Base-by-base conservation (phyloP, 1,284 basidiomycete genomes). In the Puccinia sorghi region DNA sequence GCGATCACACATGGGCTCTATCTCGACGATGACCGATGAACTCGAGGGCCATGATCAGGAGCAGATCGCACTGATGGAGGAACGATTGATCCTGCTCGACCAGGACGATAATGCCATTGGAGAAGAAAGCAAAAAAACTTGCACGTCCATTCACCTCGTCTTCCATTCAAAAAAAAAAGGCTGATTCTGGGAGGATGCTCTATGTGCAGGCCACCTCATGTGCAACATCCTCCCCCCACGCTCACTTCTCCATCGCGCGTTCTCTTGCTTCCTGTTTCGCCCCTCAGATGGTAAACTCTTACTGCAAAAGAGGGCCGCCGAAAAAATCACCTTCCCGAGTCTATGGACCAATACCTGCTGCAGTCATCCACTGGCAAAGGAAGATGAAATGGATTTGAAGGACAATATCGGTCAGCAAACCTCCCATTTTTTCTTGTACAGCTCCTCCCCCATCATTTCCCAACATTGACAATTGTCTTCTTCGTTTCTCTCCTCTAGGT, bases 291-390 rank as follows among this genome's bases (percentile, higher is more conserved):
- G 96, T 75, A 93, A 92, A 84, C 88, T 99, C n/a, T 88, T 99
- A 22, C 88, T 99, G 52, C 97, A 99, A 85, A 93, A 94, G 84
- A 89, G 97, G 61, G 97, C 97, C 12, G 88, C 90, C 37, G 95
- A 98, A 87, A 99, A 99, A 88, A 99, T 99, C 84, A 99, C 97
- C 2, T 99, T 99, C 87, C 97, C 97, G 1, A 90, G 93, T 84
- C 95, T 98, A 93, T 99, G 97, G 97, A 99, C 97, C 56, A 99
- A 99, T 86, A 99, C 97, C 3, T 99, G 97, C 85, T 99, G 97
- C 87, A 97, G 93, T 43, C 97, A 99, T 84, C 97, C 97, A 20
- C 87, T 99, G 75, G 86, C 86, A 59, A 87, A 87, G 82, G 85
- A 85, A 81, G 90, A 92, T 81, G 97, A 99, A 86, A 92, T 95